A percentile compares a stretch with the other conserved stretches of the same genome.
These are phyloP conservation scores for Bipolaris victoriae DNA, from an alignment of 2,329 filamentous ascomycete genomes.

Conservation along the genomic window DNA sequence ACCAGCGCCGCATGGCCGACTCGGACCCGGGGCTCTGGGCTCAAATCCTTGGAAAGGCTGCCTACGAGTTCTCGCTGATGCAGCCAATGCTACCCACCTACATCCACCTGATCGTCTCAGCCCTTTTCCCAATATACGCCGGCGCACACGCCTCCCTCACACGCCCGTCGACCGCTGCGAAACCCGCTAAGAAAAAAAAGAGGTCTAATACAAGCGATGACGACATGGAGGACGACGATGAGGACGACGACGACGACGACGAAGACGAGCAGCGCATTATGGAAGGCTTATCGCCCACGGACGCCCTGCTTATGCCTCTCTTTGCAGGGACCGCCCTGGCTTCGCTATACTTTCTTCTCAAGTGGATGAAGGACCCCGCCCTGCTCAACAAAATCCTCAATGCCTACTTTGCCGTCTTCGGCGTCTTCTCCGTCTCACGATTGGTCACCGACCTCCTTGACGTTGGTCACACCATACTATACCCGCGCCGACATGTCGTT, in stretches of 20 bases:
- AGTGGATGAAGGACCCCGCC: slow-evolving; percentile 81
- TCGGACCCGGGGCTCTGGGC: slow-evolving; percentile 38
- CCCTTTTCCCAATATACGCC: slow-evolving; percentile 82
- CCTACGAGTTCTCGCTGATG: slow-evolving; percentile 53
- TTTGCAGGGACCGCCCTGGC: slow-evolving; percentile 74
- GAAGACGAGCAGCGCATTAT: slow-evolving; percentile 63
- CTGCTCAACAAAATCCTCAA: slow-evolving; percentile 83
- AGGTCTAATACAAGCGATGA: slow-evolving; percentile 50
- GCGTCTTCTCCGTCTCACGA: slow-evolving; percentile 75
- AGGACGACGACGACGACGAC: slow-evolving; percentile 57
- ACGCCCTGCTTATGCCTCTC: slow-evolving; percentile 85
- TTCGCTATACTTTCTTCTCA: slow-evolving; percentile 84
- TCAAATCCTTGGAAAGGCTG: slow-evolving; percentile 38
- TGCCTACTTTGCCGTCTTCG: slow-evolving; percentile 81
- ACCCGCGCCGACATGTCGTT: slow-evolving; percentile 71
- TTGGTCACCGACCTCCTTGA: slow-evolving; percentile 75
- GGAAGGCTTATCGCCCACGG: slow-evolving; percentile 73
- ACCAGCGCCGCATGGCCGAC: slow-evolving; percentile 33
- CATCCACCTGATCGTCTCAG: slow-evolving; percentile 68
- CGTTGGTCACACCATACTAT: slow-evolving; percentile 69
- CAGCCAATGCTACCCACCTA: slow-evolving; percentile 61
- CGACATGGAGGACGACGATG: slow-evolving; percentile 47
- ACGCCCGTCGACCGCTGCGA: slow-evolving; percentile 78
- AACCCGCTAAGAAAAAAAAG: slow-evolving; percentile 62
- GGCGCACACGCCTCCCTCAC: slow-evolving; percentile 85